Base-by-base conservation (phyloP, 139 green algal species). In the Chlorella vulgaris region DNA sequence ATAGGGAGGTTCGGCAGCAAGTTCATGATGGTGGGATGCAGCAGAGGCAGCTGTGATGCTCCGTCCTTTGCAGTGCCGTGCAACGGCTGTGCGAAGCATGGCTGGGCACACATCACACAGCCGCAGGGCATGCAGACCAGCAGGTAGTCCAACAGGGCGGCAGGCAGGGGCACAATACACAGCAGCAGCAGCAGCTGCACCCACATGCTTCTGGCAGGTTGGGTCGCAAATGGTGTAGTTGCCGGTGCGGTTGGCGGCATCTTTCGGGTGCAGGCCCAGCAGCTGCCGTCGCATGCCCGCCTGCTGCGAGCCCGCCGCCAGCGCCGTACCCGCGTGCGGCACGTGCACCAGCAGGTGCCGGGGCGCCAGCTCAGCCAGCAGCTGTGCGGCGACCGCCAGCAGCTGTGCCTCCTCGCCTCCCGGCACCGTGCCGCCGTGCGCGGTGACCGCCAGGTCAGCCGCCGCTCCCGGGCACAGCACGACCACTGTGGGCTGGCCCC, bases 141-240 rank as follows among this genome's bases (percentile, higher is more conserved):
- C n/a, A n/a, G n/a, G n/a, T n/a, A n/a, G n/a, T n/a, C n/a, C n/a
- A n/a, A n/a, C n/a, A n/a, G n/a, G n/a, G n/a, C n/a, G n/a, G n/a
- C n/a, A n/a, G n/a, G n/a, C n/a, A n/a, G n/a, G n/a, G n/a, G n/a
- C n/a, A n/a, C n/a, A n/a, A n/a, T n/a, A n/a, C n/a, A n/a, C n/a
- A n/a, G n/a, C n/a, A n/a, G n/a, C n/a, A n/a, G n/a, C n/a, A n/a
- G 10, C 47, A 58, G 13, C 55, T n/a, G 42, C 2, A 36, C 60
- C 73, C 62, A 63, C 76, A n/a, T 74, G 76, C 43, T 70, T 70
- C n/a, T 65, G 42, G 62, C 76, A 82, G 4, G 55, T 36, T 0
- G 76, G 29, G 43, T 82, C 76, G 76, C 76, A 82, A 7, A 33
- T 28, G 22, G 76, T 82, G 62, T 82, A 82, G 42, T 82, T 82